Base-by-base conservation (phyloP, 2,329 filamentous ascomycete genomes). In the Beauveria rudraprayagi region DNA sequence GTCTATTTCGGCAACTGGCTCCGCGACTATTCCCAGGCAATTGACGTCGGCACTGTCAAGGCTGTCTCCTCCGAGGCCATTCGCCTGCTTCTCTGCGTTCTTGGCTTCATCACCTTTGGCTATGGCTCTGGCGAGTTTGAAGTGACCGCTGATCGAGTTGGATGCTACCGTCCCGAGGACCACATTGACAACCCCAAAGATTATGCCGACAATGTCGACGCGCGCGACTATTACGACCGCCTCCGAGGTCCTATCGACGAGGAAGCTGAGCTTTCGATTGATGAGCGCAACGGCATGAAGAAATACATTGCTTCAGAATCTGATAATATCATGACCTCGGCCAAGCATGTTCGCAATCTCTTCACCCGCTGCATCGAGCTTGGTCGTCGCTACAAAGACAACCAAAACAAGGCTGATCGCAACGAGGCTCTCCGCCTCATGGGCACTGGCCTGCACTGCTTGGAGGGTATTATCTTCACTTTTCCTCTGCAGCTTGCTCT, bases 1-100 rank as follows among this genome's bases (percentile, higher is more conserved):
- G 90, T 95, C 65, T 97, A 97, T 78, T 97, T 97, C 77, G 92
- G 92, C 65, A 97, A 96, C 78, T 96, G 92, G 92, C 84, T 96
- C 40, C 85, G 83, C 63, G 92, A 97, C 75, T 97, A 97, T 76
- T 94, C 90, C 58, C 92, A 97, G 75, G 92, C 92, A 63, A 90
- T 96, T 68, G 92, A 97, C 73, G 90, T 96, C 55, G 92, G 91
- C 64, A 95, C 91, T 4, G 85, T 96, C 76, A 96, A 96, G 78
- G 84, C 88, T 68, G 92, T 97, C 65, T 93, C 90, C 61, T 88
- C 91, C 56, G 91, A 96, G 75, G 92, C 92, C 62, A 96, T 97
- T 70, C 88, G 92, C 40, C 89, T 97, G 54, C 79, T 96, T 16
- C 84, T 97, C 60, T 96, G 90, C 80, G 85, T 97, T 51, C 82